These are phyloP conservation scores for Wallemia ichthyophaga DNA, from an alignment of 1,284 basidiomycete species.

Conservation along the genomic window DNA sequence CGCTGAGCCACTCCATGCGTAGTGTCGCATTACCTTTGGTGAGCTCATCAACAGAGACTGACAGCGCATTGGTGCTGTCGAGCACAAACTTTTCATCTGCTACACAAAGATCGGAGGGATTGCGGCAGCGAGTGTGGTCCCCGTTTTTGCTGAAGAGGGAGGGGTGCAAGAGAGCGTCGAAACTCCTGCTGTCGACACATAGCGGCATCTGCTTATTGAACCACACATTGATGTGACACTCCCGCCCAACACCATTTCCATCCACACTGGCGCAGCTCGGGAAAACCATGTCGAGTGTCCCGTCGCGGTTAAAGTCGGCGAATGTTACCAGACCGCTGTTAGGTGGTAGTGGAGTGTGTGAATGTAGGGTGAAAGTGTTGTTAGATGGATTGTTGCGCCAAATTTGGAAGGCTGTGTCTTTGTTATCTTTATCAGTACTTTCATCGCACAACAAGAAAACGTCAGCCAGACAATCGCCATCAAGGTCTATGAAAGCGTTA, in stretches of 20 bases:
- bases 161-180: constrained; percentile 4
- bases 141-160: neutral
- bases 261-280: constrained; percentile 47
- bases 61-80: constrained; percentile 25
- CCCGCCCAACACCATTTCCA: constrained; percentile 32
- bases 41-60: constrained; percentile 26
- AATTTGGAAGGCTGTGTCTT: constrained; percentile 42
- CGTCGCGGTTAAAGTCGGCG: constrained; percentile 83
- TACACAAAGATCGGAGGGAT: constrained; percentile 47
- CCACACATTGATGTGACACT: constrained; percentile 63
- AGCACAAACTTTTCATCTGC: constrained; percentile 55
- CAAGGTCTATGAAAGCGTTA: constrained; percentile 77
- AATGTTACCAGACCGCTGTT: constrained; percentile 58
- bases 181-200: constrained; percentile 21
- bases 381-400: constrained; percentile 53
- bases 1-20: constrained; percentile 31
- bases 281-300: constrained; percentile 83
- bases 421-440: no score
- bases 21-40: constrained; percentile 20
- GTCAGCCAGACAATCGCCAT: constrained; percentile 86
- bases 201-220: constrained; percentile 75
- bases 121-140: constrained; percentile 26
- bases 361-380: constrained; percentile 40
- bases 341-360: constrained; percentile 33
- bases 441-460: constrained; percentile 66